A percentile compares a stretch with the other conserved stretches of the same genome.
phyloP scores from a whole-genome alignment of 331 rosid species.

The Quercus tomentella region DNA sequence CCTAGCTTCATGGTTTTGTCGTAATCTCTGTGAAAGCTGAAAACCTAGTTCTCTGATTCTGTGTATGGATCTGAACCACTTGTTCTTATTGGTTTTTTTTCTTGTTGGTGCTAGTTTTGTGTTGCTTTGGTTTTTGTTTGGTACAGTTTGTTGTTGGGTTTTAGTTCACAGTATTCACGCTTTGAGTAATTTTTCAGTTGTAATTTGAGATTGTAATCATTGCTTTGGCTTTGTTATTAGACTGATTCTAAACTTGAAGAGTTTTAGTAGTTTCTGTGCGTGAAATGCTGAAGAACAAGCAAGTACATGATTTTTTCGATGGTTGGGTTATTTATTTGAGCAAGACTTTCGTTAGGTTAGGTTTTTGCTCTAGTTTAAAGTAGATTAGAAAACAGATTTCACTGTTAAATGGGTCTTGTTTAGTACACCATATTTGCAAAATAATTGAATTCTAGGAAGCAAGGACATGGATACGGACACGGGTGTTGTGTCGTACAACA shows the following conservation, averaged over 20 bases:
- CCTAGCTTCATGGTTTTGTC: constrained; percentile 27
- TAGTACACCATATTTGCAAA: background rate
- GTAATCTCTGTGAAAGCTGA: background rate
- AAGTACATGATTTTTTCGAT: too few relatives aligned
- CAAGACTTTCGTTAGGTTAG: background rate
- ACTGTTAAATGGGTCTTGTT: background rate
- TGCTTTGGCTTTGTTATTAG: background rate
- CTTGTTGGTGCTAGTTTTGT: background rate
- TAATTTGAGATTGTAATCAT: background rate
- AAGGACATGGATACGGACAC: too few relatives aligned
- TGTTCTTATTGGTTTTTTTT: background rate
- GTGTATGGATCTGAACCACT: background rate
- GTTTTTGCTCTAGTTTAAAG: background rate
- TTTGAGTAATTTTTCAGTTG: background rate
- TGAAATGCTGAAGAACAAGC: too few relatives aligned
- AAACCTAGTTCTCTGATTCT: background rate
- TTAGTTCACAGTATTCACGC: background rate
- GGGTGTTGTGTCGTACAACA: too few relatives aligned
- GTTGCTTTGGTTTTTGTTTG: background rate
- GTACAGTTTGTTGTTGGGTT: background rate
- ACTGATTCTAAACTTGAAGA: background rate
- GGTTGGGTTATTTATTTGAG: background rate
- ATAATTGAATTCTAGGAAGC: background rate
- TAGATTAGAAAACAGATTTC: background rate
- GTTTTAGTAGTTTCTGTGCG: too few relatives aligned